Base-by-base conservation (phyloP, 2,329 filamentous ascomycete species). In the Colletotrichum plurivorum region DNA sequence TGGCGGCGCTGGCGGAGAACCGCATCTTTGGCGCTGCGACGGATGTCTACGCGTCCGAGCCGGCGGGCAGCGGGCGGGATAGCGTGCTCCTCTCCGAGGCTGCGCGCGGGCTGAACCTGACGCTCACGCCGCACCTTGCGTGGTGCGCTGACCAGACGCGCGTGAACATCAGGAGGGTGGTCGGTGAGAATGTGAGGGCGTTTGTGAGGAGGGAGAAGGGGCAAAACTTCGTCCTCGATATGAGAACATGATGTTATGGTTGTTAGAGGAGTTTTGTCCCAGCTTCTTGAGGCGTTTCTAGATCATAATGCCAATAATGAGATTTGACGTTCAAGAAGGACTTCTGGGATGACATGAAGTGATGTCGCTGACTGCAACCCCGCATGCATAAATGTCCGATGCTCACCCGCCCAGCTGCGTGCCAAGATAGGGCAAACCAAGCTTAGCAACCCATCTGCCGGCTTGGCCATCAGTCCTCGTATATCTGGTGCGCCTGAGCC, bases 11-110 rank as follows among this genome's bases (percentile, higher is more conserved):
- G 13, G 70, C 73, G 46, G 72, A 71, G 64, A 74, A 74, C 12
- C 63, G 67, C 45, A 73, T 81, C 36, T 76, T 75, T 6, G 79
- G 79, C n/a, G 79, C 79, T 10, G 78, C 76, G 62, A 74, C 79
- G 27, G 79, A 81, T 66, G 79, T 81, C 31, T 80, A 67, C 13
- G 67, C 63, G 39, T 46, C 61, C 72, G 80, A 71, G 55, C 74
- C 74, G 7, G 72, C 73, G 8, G 71, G 68, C 16, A 64, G 58
- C 22, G 70, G 56, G 6, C 46, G 8, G 20, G 71, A 72, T 7
- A 70, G 62, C 39, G 71, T 72, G 36, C 13, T 72, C 16, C 22
- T 72, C 10, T 60, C 66, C 5, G 49, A 65, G 31, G 66, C 22
- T 15, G 65, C 67, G 12, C 8, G 20, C 22, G 67, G 76, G 51